Evolutionary conservation across 371 early-diverging fungal species (phyloP).

Genomic region (Catenaria anguillulae): DNA sequence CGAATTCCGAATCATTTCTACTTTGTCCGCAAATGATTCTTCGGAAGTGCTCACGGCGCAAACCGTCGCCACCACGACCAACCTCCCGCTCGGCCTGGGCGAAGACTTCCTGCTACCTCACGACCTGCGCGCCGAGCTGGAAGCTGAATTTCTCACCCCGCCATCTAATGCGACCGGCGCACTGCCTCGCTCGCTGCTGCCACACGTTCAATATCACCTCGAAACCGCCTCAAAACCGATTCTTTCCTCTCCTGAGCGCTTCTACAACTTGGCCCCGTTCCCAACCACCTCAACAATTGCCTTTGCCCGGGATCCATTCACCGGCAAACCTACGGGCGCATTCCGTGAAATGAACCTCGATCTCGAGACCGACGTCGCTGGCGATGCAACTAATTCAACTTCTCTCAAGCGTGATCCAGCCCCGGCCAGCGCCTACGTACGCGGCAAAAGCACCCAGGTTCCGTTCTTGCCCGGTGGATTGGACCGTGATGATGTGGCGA

Average conservation of each 20-base stretch:
- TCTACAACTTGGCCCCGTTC: too few species aligned
- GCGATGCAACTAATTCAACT: conserved; percentile 47
- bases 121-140: neutral
- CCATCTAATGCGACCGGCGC: neutral
- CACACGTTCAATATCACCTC: neutral
- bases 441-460: conserved; percentile 50
- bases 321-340: neutral
- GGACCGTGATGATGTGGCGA: conserved; percentile 11
- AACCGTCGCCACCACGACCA: neutral
- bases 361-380: neutral
- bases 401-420: conserved; percentile 55
- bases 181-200: neutral
- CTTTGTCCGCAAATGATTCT: too few species aligned
- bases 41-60: too few species aligned
- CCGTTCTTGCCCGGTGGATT: conserved; percentile 65
- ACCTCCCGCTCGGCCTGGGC: neutral
- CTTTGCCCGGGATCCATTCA: neutral
- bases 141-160: neutral
- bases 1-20: neutral
- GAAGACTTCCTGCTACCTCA: neutral
- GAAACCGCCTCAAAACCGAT: neutral
- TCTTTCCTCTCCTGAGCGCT: too few species aligned
- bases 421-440: conserved; percentile 44
- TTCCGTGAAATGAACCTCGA: neutral
- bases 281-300: too few species aligned